Base-by-base conservation (phyloP, 805 yeast genomes). In the Starmera quercuum region DNA sequence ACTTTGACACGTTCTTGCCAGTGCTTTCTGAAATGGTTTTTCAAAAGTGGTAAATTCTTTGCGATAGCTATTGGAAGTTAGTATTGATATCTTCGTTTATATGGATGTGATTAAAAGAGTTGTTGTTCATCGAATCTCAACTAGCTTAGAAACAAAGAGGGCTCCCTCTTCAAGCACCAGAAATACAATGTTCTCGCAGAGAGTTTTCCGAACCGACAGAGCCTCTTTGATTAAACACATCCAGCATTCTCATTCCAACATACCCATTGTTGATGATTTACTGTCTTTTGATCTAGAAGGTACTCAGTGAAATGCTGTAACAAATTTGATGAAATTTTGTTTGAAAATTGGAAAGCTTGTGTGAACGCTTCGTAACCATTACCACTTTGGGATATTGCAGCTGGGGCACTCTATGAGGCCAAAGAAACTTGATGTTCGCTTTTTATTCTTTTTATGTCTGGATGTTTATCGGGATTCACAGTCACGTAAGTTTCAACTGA, bases 1-100 rank as follows among this genome's bases (percentile, higher is more conserved):
- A 86, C 96, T 70, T 78, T 85, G 79, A 92, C 99, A 66, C 97
- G 85, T 73, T 86, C 95, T 77, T 92, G 97, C 98, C 98, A 92
- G 95, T 90, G 90, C 85, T 90, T 90, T 80, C 97, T 83, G 95
- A 90, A 90, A 79, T 92, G 98, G 83, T 90, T 90, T 83, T 85
- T 86, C 80, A 85, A 83, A 76, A 90, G 76, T 78, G 97, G 95
- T 77, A 87, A 80, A 78, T 90, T 90, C 88, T 92, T 90, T 60
- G 92, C 73, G 80, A 92, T 87, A 73, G 97, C 98, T 88, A 70
- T 32, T 26, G 4, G 3, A 8, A 50, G 51, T 53, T 41, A 38
- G 44, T 41, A 51, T 50, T 46, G 41, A 20, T 10, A 4, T 20
- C 16, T 32, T 36, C 36, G 25, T 30, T 29, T 14, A 32, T 21